Base-by-base conservation (phyloP, 129 eudicot species). In the Deinandra increscens region DNA sequence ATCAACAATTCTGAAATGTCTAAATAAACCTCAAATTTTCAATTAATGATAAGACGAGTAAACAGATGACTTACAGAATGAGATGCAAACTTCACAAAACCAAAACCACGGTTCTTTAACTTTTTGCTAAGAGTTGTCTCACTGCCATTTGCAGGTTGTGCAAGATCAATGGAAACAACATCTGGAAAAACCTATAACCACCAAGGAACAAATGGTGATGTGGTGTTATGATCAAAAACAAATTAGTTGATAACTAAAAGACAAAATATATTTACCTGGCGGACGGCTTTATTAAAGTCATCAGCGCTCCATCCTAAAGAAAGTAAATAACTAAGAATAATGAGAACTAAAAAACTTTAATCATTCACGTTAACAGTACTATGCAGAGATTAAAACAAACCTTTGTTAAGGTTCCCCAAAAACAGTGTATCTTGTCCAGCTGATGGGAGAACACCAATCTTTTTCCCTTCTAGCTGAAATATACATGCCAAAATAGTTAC, bases 331-430 rank as follows among this genome's bases (percentile, higher is more conserved):
- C 14, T 33, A 46, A 60, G 54, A 26, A 72, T 54, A 54, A 23
- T 19, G 19, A 61, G 38, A 43, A 39, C 77, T 17, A n/a, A 34
- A 66, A 42, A 43, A 72, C 38, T 55, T 29, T 33, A 76, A 69
- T 38, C 60, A 72, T 22, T 74, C 60, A 55, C 19, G 39, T 53
- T 44, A 51, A 75, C 70, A 43, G 70, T 29, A 55, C 42, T 66
- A 31, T 20, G 20, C 53, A 7, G 38, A 22, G 45, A 17, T 61
- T 20, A 34, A 58, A 39, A 49, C 84, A 29, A 74, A 91, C 97
- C 97, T 91, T 88, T 91, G 86, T 82, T 82, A 63, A 91, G 88
- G 77, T 88, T 91, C 29, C 97, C 97, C 73, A 91, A 68, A 85
- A 81, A 88, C 31, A 91, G 71, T 23, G 96, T 86, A 69, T 91